A percentile compares a stretch with the other conserved stretches of the same genome.
Evolutionary conservation across 73 alveolate genomes (phyloP).

Genomic region (Symbiodinium pilosum): DNA sequence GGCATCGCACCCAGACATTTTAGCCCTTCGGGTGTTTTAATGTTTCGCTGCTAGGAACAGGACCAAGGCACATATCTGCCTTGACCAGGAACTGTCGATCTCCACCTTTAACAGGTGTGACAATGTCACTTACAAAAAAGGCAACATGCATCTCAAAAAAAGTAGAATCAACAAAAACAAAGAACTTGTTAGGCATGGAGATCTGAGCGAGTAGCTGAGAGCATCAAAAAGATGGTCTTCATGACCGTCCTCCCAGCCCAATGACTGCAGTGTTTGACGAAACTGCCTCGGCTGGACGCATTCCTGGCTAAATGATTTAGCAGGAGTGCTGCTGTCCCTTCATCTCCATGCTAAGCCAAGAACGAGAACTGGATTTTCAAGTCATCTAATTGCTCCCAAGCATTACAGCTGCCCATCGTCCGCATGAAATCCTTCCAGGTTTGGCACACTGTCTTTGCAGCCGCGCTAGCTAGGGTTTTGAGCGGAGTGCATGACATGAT

Average conservation of each 20-base stretch:
- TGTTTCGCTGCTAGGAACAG: no score
- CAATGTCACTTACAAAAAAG: neutral
- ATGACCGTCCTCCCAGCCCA: slow-evolving; percentile 82
- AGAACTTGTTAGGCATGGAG: no score
- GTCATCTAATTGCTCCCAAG: slow-evolving; percentile 81
- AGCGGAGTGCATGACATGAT: no score
- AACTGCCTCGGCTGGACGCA: slow-evolving; percentile 42
- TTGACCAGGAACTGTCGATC: neutral
- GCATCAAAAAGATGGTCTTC: slow-evolving; percentile 75
- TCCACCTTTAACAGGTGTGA: slow-evolving; percentile 13
- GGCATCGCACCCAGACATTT: no score
- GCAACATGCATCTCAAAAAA: no score
- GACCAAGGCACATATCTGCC: slow-evolving; percentile 38
- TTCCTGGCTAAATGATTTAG: neutral
- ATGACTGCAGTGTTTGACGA: slow-evolving; percentile 8
- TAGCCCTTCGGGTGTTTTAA: no score
- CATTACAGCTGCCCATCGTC: slow-evolving; percentile 53
- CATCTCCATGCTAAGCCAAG: neutral
- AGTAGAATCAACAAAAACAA: no score
- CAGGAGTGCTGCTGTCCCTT: neutral
- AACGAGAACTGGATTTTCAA: slow-evolving; percentile 33
- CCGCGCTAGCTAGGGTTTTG: neutral
- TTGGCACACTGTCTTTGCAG: neutral
- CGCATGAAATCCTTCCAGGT: slow-evolving; percentile 68
- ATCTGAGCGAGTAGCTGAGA: slow-evolving; percentile 23